These are phyloP conservation scores for Wilhelminamyces savonicus DNA, from an alignment of 805 yeast genomes.

Conservation along the genomic window DNA sequence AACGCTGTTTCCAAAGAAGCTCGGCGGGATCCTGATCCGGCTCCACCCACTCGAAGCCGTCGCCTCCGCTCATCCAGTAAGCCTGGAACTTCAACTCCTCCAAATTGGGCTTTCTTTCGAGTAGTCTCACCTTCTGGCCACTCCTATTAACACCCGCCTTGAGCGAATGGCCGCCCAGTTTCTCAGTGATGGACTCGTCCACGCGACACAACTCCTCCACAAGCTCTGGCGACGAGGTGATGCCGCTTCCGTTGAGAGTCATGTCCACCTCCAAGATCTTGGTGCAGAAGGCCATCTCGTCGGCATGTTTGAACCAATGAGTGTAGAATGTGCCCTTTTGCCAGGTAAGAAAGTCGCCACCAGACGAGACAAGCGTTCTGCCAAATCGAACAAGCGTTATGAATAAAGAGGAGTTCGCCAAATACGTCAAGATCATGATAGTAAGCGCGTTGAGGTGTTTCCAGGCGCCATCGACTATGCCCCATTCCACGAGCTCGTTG, in stretches of 20 bases:
- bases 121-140: conserved; percentile 33
- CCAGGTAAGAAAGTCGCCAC: conserved; percentile 56
- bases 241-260: conserved; percentile 33
- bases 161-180: conserved; percentile 15
- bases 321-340: conserved; percentile 57
- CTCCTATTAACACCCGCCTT: conserved; percentile 29
- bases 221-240: conserved; percentile 23
- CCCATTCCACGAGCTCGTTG: conserved; percentile 31
- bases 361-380: conserved; percentile 32
- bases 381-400: conserved; percentile 37
- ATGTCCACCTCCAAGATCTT: conserved; percentile 63
- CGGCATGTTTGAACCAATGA: conserved; percentile 59
- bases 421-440: conserved; percentile 34
- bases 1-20: conserved; percentile 32
- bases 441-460: conserved; percentile 40
- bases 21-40: conserved; percentile 31
- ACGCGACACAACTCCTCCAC: conserved; percentile 32
- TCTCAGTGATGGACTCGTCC: conserved; percentile 13
- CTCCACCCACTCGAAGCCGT: conserved; percentile 17
- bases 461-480: conserved; percentile 31
- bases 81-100: conserved; percentile 69
- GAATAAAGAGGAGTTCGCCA: conserved; percentile 35
- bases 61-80: conserved; percentile 70
- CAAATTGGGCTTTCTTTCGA: conserved; percentile 29
- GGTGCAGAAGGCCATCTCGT: conserved; percentile 62